These are phyloP conservation scores for Apiospora pterosperma DNA, from an alignment of 2,329 filamentous ascomycete genomes.

Conservation along the genomic window DNA sequence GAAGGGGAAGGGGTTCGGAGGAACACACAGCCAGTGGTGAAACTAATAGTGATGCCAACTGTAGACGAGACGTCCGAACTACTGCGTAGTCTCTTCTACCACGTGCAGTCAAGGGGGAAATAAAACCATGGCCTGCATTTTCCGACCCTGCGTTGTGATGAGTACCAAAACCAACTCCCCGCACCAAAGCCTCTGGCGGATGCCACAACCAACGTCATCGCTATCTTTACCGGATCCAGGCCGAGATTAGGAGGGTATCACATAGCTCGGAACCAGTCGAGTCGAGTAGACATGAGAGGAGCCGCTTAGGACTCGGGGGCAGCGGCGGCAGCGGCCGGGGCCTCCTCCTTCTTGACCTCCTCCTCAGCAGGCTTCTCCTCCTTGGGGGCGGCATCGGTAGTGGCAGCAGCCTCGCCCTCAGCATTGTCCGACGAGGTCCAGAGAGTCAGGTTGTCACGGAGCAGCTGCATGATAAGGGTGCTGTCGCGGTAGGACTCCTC, in stretches of 20 bases:
- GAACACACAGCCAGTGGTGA: slow-evolving; percentile 2
- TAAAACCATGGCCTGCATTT: slow-evolving; percentile 26
- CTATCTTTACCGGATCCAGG: slow-evolving; percentile 30
- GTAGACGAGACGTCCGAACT: slow-evolving; percentile 6
- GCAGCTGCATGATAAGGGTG: slow-evolving; percentile 98
- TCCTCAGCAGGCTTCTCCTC: slow-evolving; percentile 54
- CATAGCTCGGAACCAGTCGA: slow-evolving; percentile 3
- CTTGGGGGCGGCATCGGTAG: slow-evolving; percentile 43
- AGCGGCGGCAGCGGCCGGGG: slow-evolving; percentile 35
- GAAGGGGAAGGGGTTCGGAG: background rate
- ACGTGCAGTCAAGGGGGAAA: slow-evolving; percentile 19
- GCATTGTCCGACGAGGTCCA: slow-evolving; percentile 93
- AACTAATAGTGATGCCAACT: slow-evolving; percentile 4
- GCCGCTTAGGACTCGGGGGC: slow-evolving; percentile 51
- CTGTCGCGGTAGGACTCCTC: slow-evolving; percentile 99
- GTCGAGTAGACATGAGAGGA: background rate
- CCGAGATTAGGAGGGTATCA: slow-evolving; percentile 33
- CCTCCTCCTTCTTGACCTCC: slow-evolving; percentile 57
- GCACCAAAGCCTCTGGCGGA: slow-evolving; percentile 25
- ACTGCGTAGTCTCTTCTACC: slow-evolving; percentile 4
- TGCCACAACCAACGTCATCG: slow-evolving; percentile 24
- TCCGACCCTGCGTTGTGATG: slow-evolving; percentile 22
- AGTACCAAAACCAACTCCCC: slow-evolving; percentile 26
- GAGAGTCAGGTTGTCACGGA: slow-evolving; percentile 96
- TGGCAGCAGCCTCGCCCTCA: slow-evolving; percentile 67